Conservation (phyloP, 2,329 filamentous ascomycete genomes). For the Neonectria hederae region DNA sequence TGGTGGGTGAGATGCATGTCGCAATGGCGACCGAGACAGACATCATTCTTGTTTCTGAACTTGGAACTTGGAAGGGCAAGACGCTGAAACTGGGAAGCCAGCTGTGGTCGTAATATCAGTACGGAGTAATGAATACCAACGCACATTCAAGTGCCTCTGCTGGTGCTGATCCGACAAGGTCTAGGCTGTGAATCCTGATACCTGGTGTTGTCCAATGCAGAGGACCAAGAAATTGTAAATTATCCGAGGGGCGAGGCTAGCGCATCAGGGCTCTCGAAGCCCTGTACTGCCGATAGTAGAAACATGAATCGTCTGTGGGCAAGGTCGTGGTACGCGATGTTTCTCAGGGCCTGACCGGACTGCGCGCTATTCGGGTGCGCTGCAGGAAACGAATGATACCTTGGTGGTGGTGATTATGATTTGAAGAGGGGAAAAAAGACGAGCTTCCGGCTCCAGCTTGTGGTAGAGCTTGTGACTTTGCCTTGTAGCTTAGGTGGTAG, state of each 20-base stretch:
- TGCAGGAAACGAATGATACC: constrained; percentile 20
- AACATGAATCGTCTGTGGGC: constrained; percentile 8
- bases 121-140: no score
- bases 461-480: no score
- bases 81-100: no score
- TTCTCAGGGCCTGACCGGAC: constrained; percentile 3
- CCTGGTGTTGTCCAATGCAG: background rate
- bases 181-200: constrained; percentile 6
- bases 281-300: constrained; percentile 4
- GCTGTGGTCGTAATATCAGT: no score
- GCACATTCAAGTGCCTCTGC: constrained; percentile 3
- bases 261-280: constrained; percentile 1
- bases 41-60: constrained; percentile 1
- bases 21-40: constrained; percentile 9
- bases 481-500: no score
- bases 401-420: constrained; percentile 16
- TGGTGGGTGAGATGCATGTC: constrained; percentile 7
- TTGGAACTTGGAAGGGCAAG: background rate
- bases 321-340: constrained; percentile 1
- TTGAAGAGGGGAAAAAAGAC: background rate
- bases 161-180: constrained; percentile 18
- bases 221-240: constrained; percentile 13
- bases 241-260: constrained; percentile 16
- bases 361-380: background rate
- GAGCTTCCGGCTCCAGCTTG: background rate